Conservation (phyloP, 1,284 basidiomycete genomes). For the Leccinum pachyderme region DNA sequence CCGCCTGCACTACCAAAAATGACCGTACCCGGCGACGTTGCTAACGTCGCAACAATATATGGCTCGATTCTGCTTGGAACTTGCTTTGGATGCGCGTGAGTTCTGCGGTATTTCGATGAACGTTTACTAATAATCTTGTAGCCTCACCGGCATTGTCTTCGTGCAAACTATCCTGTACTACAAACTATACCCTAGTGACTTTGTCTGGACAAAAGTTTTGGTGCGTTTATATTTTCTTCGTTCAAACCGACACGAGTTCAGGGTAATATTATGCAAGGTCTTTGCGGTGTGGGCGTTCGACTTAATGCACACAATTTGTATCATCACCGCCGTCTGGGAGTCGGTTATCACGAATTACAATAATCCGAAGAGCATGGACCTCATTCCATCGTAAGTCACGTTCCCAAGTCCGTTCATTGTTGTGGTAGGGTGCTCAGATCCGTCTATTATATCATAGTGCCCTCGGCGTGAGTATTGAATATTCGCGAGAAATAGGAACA, state of each 20-base stretch:
- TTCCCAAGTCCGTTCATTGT: slow-evolving; percentile 4
- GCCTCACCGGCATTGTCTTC: slow-evolving; percentile 47
- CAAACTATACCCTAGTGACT: slow-evolving; percentile 42
- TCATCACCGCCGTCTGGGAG: slow-evolving; percentile 28
- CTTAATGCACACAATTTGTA: slow-evolving; percentile 31
- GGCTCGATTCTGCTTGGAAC: slow-evolving; percentile 32
- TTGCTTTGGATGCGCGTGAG: slow-evolving; percentile 30
- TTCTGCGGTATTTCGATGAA: not conserved
- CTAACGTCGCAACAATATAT: slow-evolving; percentile 31
- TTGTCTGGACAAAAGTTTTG: slow-evolving; percentile 34
- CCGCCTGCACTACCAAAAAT: slow-evolving; percentile 13
- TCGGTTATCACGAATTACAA: slow-evolving; percentile 30
- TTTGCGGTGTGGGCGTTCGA: slow-evolving; percentile 30
- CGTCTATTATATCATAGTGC: slow-evolving; percentile 9
- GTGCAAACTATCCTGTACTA: slow-evolving; percentile 46
- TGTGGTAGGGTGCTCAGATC: not conserved
- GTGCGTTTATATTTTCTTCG: slow-evolving; percentile 29
- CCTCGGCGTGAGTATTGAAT: slow-evolving; percentile 22
- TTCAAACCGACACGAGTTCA: slow-evolving; percentile 7
- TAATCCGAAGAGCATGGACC: slow-evolving; percentile 26
- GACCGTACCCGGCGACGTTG: slow-evolving; percentile 31
- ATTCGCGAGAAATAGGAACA: not conserved
- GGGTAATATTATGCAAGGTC: slow-evolving; percentile 20
- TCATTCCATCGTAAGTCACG: slow-evolving; percentile 29
- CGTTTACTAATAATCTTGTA: slow-evolving; percentile 21